Conservation (phyloP, 2,329 filamentous ascomycete genomes). For the Neopestalotiopsis clavispora region DNA sequence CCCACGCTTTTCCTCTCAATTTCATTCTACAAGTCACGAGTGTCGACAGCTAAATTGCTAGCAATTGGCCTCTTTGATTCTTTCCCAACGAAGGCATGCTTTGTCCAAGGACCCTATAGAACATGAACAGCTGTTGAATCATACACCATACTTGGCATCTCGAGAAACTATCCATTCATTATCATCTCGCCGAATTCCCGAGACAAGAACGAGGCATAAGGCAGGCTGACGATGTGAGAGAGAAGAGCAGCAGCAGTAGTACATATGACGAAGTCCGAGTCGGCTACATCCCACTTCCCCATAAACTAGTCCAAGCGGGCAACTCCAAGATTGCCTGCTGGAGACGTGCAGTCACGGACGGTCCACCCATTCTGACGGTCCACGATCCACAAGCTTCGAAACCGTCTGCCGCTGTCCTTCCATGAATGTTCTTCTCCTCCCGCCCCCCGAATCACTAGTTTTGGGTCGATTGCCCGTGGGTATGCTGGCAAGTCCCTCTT, state of each 20-base stretch:
- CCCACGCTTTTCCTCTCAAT: constrained; percentile 12
- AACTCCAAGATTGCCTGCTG: constrained; percentile 9
- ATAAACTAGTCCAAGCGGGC: constrained; percentile 8
- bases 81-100: no score
- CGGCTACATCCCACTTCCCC: constrained; percentile 14
- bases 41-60: background rate
- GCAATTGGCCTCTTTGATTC: no score
- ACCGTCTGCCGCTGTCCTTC: constrained; percentile 10
- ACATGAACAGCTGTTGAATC: no score
- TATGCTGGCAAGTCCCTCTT: background rate
- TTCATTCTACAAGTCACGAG: constrained; percentile 4
- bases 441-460: background rate
- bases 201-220: background rate
- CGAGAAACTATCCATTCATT: background rate
- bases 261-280: background rate
- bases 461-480: background rate
- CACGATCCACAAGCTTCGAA: constrained; percentile 4
- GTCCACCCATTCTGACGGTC: constrained; percentile 7
- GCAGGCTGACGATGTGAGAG: background rate
- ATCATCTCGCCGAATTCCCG: background rate
- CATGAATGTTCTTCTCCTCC: background rate
- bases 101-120: no score
- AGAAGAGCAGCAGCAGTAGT: background rate
- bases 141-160: no score
- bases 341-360: background rate